Percentiles rank a stretch among this genome's conserved stretches.
phyloP scores from a whole-genome alignment of 148 eudicot species.

The Agrostemma githago region DNA sequence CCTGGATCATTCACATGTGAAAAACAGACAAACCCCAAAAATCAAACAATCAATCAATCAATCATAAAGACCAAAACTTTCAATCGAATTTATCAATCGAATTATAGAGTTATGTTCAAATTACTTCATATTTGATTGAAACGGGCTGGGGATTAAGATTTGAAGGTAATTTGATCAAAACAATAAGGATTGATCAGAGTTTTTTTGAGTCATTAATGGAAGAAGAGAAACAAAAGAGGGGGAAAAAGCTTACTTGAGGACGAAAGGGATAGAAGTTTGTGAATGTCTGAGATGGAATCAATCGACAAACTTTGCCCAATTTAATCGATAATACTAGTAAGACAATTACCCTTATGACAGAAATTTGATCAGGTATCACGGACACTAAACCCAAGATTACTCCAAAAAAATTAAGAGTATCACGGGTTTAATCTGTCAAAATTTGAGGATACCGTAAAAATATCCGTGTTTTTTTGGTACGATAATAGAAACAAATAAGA shows the following conservation, averaged over 20 bases:
- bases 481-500: background rate
- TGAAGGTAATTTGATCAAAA: too few species aligned
- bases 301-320: too few species aligned
- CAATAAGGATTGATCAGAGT: background rate
- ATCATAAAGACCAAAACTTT: background rate
- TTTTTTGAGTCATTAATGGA: background rate
- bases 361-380: too few species aligned
- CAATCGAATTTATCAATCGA: background rate
- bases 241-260: background rate
- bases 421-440: too few species aligned
- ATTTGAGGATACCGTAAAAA: too few species aligned
- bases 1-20: background rate
- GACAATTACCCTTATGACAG: too few species aligned
- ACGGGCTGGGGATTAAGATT: background rate
- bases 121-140: background rate
- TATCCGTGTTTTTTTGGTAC: too few species aligned
- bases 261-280: background rate
- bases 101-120: background rate
- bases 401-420: too few species aligned
- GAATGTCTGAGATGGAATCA: too few species aligned
- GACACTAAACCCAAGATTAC: too few species aligned
- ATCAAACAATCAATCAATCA: background rate
- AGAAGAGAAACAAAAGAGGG: background rate
- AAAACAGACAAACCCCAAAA: background rate
- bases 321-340: too few species aligned